Percentiles rank a stretch among this genome's conserved stretches.
Evolutionary conservation across 768 basidiomycete species (phyloP).

Genomic region (Serpula lacrymans): DNA sequence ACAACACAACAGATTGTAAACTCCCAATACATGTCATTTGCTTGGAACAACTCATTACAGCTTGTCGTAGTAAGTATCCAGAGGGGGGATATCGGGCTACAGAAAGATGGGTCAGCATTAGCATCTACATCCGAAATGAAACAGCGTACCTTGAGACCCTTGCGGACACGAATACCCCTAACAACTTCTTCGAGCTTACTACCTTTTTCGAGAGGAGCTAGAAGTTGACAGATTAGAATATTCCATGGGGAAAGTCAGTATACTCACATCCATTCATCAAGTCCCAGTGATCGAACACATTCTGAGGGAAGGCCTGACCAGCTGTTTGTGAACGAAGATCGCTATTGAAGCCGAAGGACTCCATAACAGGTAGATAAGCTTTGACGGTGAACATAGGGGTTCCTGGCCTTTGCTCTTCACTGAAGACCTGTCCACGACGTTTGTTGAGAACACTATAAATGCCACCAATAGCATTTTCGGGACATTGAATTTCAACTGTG

Average conservation of each 20-base stretch:
- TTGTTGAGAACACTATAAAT: conserved; percentile 94
- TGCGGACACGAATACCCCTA: conserved; percentile 78
- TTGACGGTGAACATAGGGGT: conserved; percentile 99
- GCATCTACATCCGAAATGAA: not conserved
- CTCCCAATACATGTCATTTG: too few relatives aligned
- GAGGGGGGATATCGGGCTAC: conserved; percentile 82
- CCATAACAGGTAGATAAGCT: conserved; percentile 88
- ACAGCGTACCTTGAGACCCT: conserved; percentile 82
- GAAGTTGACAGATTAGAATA: conserved; percentile 9
- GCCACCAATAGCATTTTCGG: conserved; percentile 95
- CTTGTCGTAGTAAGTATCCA: conserved; percentile 95
- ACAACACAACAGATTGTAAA: too few relatives aligned
- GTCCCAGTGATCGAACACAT: conserved; percentile 93
- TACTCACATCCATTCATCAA: conserved; percentile 74
- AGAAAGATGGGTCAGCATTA: conserved; percentile 10
- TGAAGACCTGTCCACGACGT: conserved; percentile 98
- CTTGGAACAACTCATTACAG: conserved; percentile 48
- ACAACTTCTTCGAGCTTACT: conserved; percentile 88
- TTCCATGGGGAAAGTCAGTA: not conserved
- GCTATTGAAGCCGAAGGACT: conserved; percentile 97
- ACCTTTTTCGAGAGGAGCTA: conserved; percentile 85
- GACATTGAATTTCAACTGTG: conserved; percentile 95
- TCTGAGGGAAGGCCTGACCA: conserved; percentile 98
- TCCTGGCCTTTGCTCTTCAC: conserved; percentile 93
- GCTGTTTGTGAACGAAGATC: conserved; percentile 88